Evolutionary conservation across 352 stramenopile genomes (phyloP), one percentile per base, ranked within the genome.

Genomic region (Pythium dissotocum): DNA sequence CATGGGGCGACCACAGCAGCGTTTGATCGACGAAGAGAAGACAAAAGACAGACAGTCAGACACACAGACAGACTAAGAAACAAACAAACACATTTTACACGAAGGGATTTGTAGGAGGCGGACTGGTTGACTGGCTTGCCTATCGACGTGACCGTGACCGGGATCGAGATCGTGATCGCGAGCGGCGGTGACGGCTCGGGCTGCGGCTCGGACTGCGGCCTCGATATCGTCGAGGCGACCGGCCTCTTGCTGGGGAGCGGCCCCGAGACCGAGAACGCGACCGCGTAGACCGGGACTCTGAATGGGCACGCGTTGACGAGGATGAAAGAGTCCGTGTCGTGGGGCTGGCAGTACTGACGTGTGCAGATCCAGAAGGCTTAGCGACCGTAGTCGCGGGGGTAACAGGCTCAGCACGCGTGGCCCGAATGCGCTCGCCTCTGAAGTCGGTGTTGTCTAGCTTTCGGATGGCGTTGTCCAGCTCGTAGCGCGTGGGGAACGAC

Each of bases 401-500:
- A 24, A 46, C 32, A 30, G 53, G 26, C 33, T 54, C 36, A 14
- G 63, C 54, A n/a, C 58, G 57, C 18, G 59, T 58, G 21, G 89
- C 75, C 16, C 76, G 77, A 0, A 94, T 57, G 13, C 69, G 68
- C 33, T 89, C 77, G 14, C 81, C 82, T 13, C 78, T 58, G 40
- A 91, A 70, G 24, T 88, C 76, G 2, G 49, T 59, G 33, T 72
- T 73, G 51, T 90, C 70, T 36, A 94, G 59, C 58, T 83, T 87
- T 2, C 61, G 61, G 10, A 94, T 80, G 2, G 80, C 83, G 18
- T 75, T 77, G 32, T 77, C 58, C 72, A 93, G 80, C 53, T 93
- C 81, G 16, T 89, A 72, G 1, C 65, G 68, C 0, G 83, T 87
- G n/a, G 76, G 74, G 54, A 94, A 94, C 4, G 79, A 91, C 1